These are phyloP conservation scores for Aegilops speltoides DNA, from an alignment of 176 grass and related monocot genomes.

Conservation along the genomic window DNA sequence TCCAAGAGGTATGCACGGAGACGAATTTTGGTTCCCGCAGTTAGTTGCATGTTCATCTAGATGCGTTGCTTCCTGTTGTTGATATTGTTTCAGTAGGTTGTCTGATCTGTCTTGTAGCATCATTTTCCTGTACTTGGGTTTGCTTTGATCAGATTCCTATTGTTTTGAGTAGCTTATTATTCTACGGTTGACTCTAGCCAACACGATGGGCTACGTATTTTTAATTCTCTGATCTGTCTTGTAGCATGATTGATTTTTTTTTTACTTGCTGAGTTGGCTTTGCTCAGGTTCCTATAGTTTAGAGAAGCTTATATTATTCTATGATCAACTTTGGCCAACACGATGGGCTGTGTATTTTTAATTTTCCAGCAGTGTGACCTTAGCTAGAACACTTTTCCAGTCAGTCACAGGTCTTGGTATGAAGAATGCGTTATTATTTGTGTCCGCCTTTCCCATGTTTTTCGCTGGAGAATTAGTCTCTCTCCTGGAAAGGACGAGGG, in stretches of 20 bases:
- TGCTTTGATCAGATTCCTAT: background rate
- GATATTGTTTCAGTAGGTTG: background rate
- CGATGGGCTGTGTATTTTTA: background rate
- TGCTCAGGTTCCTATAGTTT: background rate
- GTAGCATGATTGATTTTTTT: background rate
- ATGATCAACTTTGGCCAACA: background rate
- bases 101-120: background rate
- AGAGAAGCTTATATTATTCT: background rate
- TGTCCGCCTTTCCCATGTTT: no score
- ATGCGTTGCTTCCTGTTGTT: background rate
- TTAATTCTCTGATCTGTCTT: background rate
- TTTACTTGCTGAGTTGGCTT: background rate
- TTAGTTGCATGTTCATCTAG: background rate
- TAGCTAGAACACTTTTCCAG: background rate
- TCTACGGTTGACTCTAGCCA: background rate
- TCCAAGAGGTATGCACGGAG: slow-evolving; percentile 49
- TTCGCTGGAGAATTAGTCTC: no score
- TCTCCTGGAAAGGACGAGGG: no score
- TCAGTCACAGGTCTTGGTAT: background rate
- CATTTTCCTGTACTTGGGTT: background rate
- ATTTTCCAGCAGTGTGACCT: background rate
- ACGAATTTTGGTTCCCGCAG: background rate
- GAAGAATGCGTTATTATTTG: background rate
- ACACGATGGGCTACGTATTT: background rate
- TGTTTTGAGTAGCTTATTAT: background rate